phyloP scores from a whole-genome alignment of 148 eudicot genomes.

The Rhododendron henanense region DNA sequence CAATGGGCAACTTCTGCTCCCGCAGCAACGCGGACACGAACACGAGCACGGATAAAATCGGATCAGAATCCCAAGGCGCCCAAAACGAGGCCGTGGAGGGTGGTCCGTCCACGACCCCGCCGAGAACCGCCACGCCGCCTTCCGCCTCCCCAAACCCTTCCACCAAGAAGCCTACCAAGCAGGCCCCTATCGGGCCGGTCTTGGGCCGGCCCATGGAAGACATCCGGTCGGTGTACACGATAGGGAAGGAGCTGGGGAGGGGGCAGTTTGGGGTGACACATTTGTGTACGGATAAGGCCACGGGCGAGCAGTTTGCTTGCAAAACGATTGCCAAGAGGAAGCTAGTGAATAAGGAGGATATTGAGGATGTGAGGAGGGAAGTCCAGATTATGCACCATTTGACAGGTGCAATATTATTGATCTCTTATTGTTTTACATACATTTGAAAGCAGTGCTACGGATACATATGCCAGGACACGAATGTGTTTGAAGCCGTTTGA shows the following conservation, averaged over 20 bases:
- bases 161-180: constrained; percentile 23
- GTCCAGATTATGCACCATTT: constrained; percentile 89
- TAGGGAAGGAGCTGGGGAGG: constrained; percentile 74
- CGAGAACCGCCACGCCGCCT: constrained; percentile 29
- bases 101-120: constrained; percentile 22
- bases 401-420: constrained; percentile 10
- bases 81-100: background rate
- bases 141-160: constrained; percentile 24
- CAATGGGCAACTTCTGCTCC: constrained; percentile 64
- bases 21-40: constrained; percentile 24
- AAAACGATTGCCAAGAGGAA: constrained; percentile 87
- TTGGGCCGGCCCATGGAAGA: constrained; percentile 79
- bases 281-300: constrained; percentile 48
- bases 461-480: no score
- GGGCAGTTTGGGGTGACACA: constrained; percentile 78
- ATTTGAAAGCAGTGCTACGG: background rate
- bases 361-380: constrained; percentile 87
- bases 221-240: constrained; percentile 30
- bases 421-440: background rate
- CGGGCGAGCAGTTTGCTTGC: constrained; percentile 67
- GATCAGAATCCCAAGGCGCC: background rate
- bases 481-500: no score
- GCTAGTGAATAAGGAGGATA: constrained; percentile 78
- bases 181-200: constrained; percentile 46
- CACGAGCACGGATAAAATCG: constrained; percentile 5